phyloP scores from a whole-genome alignment of 371 early-diverging fungal genomes.

The Lichtheimia ramosa region DNA sequence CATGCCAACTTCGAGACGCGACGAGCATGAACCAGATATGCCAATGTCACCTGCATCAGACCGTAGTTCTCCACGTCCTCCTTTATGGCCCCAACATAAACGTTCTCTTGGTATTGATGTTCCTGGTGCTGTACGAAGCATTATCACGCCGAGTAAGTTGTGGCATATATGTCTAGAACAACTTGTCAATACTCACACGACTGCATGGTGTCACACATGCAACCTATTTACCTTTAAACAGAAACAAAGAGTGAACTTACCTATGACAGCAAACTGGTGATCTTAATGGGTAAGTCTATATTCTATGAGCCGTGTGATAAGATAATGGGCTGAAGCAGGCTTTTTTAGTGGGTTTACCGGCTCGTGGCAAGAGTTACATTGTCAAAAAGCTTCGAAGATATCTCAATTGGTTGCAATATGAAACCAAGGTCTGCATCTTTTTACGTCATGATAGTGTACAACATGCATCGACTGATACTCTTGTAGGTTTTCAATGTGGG shows the following conservation, averaged over 20 bases:
- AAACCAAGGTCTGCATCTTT: slow-evolving; percentile 46
- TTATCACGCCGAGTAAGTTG: slow-evolving; percentile 18
- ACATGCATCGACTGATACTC: neutral
- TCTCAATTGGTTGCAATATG: slow-evolving; percentile 68
- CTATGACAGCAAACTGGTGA: slow-evolving; percentile 55
- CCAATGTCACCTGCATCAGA: neutral
- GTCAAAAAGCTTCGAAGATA: slow-evolving; percentile 85
- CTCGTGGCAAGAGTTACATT: slow-evolving; percentile 88
- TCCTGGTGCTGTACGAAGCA: slow-evolving; percentile 28
- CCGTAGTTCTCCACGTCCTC: neutral
- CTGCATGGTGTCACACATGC: too few relatives aligned
- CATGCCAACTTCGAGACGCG: too few relatives aligned
- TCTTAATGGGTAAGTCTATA: slow-evolving; percentile 61
- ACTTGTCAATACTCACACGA: too few relatives aligned
- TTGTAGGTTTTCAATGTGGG: slow-evolving; percentile 86
- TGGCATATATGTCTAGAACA: too few relatives aligned
- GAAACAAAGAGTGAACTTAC: slow-evolving; percentile 25
- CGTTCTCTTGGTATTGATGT: slow-evolving; percentile 27
- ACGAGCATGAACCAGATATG: too few relatives aligned
- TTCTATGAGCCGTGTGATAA: neutral
- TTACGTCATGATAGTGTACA: too few relatives aligned
- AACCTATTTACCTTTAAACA: neutral
- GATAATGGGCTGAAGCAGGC: neutral
- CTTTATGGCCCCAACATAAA: slow-evolving; percentile 1
- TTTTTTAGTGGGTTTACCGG: slow-evolving; percentile 76